Base-by-base conservation (phyloP, 2,329 filamentous ascomycete genomes). In the Fusarium sp. region DNA sequence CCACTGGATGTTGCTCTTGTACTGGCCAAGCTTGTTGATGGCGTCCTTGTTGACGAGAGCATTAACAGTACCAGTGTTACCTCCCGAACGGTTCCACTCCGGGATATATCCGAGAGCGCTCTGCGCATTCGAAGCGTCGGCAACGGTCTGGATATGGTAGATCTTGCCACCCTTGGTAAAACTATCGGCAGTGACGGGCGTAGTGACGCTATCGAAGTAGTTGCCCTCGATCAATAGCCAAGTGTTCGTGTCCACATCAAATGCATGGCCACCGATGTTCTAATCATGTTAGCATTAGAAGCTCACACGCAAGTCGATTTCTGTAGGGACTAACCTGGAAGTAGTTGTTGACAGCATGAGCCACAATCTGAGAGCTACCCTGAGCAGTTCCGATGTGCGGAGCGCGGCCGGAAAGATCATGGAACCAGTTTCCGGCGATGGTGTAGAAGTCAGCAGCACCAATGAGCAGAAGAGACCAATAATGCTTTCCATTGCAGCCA, bases 341-440 rank as follows among this genome's bases (percentile, higher is more conserved):
- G 82, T 87, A 88, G 82, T 89, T 89, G 83, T 88, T 89, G 73
- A 88, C 84, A 20, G 84, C 85, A 76, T 90, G 87, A 39, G 89
- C 74, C 15, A 81, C 78, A 26, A 88, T 81, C 85, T 86, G 42
- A 28, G 42, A 45, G 42, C 43, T 18, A 33, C 56, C 44, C 53
- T 51, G 18, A 17, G 63, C 52, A 76, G 85, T 85, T 33, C 81
- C 83, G 20, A 89, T 80, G 77, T 89, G 88, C 63, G 87, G 87
- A 4, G 81, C 78, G 46, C 87, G 86, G 43, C 87, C 87, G 17
- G 81, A 84, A 40, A 84, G 86, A 77, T 87, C 81, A 81, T 88
- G 85, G 70, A 89, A 81, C 79, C 88, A 88, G 81, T 89, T 89
- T 59, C 81, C 81, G 78, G 87, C 85, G 73, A 89, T 73, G 61